These are phyloP conservation scores for Peniophora sp. DNA, from an alignment of 1,284 basidiomycete genomes.

Conservation along the genomic window DNA sequence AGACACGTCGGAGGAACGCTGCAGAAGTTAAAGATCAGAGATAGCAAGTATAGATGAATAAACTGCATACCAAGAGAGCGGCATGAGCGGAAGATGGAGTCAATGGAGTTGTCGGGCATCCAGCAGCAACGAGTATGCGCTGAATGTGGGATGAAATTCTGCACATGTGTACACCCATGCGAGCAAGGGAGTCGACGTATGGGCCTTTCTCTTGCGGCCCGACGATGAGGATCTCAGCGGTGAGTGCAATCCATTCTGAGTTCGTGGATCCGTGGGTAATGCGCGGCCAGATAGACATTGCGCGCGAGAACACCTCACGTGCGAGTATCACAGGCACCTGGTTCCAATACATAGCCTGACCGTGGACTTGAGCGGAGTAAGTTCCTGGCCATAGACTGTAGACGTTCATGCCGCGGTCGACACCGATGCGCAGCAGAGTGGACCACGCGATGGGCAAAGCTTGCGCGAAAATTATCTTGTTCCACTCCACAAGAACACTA, in stretches of 20 bases:
- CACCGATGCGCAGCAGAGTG: slow-evolving; percentile 14
- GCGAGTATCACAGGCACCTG: neutral
- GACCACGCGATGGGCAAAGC: slow-evolving; percentile 29
- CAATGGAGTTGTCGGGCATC: neutral
- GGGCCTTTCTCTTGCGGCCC: neutral
- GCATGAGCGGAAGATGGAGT: neutral
- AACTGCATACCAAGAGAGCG: neutral
- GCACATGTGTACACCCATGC: neutral
- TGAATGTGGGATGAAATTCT: neutral
- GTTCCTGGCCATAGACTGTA: neutral
- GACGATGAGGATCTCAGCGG: neutral
- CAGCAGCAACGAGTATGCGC: neutral
- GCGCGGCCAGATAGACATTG: neutral
- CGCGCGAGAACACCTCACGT: neutral
- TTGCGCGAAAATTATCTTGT: slow-evolving; percentile 21
- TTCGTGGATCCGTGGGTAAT: neutral
- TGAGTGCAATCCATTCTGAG: neutral
- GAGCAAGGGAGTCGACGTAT: neutral
- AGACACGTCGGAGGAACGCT: neutral
- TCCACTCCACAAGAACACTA: neutral
- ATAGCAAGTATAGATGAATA: neutral
- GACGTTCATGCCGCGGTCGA: slow-evolving; percentile 7
- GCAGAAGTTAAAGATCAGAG: neutral
- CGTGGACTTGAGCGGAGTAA: neutral
- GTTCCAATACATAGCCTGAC: neutral